phyloP scores from a whole-genome alignment of 2,329 filamentous ascomycete genomes.

The Bipolaris oryzae region DNA sequence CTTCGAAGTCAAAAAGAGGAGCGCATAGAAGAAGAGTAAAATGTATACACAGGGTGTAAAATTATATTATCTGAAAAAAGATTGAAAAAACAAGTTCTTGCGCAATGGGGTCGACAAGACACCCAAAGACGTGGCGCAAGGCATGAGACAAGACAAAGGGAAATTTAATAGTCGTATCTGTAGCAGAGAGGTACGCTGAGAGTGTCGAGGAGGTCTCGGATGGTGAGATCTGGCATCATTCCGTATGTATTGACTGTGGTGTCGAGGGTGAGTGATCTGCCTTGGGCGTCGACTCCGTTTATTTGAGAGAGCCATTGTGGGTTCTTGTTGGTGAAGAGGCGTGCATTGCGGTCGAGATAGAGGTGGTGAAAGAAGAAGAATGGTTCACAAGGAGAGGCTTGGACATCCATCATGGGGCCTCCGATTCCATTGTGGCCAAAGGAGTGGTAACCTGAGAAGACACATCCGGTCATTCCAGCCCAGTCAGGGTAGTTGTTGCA shows the following conservation, averaged over 20 bases:
- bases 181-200: constrained; percentile 37
- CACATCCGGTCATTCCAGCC: constrained; percentile 38
- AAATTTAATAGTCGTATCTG: constrained; percentile 44
- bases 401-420: constrained; percentile 43
- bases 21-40: no score
- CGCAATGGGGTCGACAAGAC: not conserved
- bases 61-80: not conserved
- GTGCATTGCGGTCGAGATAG: constrained; percentile 58
- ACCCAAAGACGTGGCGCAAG: not conserved
- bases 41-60: not conserved
- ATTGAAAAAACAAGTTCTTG: not conserved
- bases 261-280: constrained; percentile 34
- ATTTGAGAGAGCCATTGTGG: constrained; percentile 39
- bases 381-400: constrained; percentile 43
- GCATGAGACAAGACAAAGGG: not conserved
- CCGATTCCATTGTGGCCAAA: constrained; percentile 47
- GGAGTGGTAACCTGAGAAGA: constrained; percentile 41
- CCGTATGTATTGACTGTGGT: constrained; percentile 36
- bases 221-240: constrained; percentile 33
- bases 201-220: constrained; percentile 43
- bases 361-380: constrained; percentile 59
- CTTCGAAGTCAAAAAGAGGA: no score
- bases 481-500: constrained; percentile 35
- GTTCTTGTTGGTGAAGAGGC: constrained; percentile 56
- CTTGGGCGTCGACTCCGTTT: constrained; percentile 47